phyloP scores from a whole-genome alignment of 495 filamentous ascomycete genomes.

The Penicillium bialowiezense region DNA sequence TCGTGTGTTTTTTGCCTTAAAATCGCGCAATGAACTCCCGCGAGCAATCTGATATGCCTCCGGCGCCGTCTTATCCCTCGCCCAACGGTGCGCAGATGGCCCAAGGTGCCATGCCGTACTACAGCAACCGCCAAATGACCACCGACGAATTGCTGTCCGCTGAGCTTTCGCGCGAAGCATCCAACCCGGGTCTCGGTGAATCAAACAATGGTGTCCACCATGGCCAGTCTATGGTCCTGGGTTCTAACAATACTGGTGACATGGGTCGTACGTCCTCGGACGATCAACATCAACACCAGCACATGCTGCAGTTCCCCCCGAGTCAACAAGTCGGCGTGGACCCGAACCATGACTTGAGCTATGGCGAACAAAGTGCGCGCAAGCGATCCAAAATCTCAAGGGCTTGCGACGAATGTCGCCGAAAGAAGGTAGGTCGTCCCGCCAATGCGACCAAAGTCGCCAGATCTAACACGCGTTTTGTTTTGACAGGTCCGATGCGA shows the following conservation, averaged over 20 bases:
- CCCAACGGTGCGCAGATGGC: constrained; percentile 48
- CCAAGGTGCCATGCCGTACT: constrained; percentile 46
- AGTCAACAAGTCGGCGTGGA: constrained; percentile 52
- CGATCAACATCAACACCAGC: constrained; percentile 46
- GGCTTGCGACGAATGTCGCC: constrained; percentile 91
- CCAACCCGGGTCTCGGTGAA: constrained; percentile 40
- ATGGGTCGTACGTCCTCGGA: constrained; percentile 39
- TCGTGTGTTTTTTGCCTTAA: constrained; percentile 7
- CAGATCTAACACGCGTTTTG: constrained; percentile 19
- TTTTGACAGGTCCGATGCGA: constrained; percentile 77
- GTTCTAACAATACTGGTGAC: constrained; percentile 39
- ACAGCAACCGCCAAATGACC: constrained; percentile 45
- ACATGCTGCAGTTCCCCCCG: constrained; percentile 47
- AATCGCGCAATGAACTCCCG: constrained; percentile 40
- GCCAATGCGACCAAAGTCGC: constrained; percentile 9
- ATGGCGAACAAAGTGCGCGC: constrained; percentile 64
- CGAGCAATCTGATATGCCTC: constrained; percentile 48
- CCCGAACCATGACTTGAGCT: constrained; percentile 48
- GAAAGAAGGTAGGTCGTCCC: constrained; percentile 69
- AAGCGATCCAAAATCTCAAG: constrained; percentile 91
- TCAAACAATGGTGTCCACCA: constrained; percentile 42
- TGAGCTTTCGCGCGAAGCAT: constrained; percentile 46
- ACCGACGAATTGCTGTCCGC: constrained; percentile 46
- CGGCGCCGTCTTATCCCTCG: constrained; percentile 47
- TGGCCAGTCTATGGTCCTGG: constrained; percentile 42